Base-by-base conservation (phyloP, 805 yeast species). In the Candida sithepensis region DNA sequence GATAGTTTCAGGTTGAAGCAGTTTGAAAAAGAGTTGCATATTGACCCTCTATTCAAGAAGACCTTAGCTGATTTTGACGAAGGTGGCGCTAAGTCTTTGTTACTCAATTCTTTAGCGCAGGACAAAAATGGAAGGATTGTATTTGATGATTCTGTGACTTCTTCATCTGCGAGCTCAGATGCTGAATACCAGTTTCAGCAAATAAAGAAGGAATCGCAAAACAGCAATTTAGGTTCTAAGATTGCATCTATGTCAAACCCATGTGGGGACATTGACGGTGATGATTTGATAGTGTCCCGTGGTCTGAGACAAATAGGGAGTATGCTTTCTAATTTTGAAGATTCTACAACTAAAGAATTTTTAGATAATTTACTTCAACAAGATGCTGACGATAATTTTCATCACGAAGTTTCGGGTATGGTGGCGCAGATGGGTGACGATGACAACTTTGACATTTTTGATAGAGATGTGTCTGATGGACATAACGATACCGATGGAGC, bases 51-150 rank as follows among this genome's bases (percentile, higher is more conserved):
- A 24, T 86, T 86, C 64, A 84, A 83, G 55, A 84, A 82, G 58
- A 85, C 88, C 0, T 68, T 85, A 43, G 81, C 89, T 0, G 91
- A 85, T 44, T 85, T 85, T 56, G 94, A 86, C 61, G 92, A 85
- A 67, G 91, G 91, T 36, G 92, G 94, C 2, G 84, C 92, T 7
- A 85, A 83, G 58, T 79, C 87, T 49, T 68, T 86, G 43, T 64
- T 85, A 39, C 61, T 84, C 51, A 85, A 85, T 52, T 78, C 87
- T 0, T 71, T 85, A 40, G 72, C 73, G 50, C 70, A 81, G 14
- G 84, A 84, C 55, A 47, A 62, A 1, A 57, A 73, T 1, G 79
- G 81, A 0, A 65, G 84, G 55, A 81, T 85, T 3, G 78, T 84
- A 2, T 84, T 85, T 58, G 92, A 83, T 58, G 88, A 88, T 23